These are phyloP conservation scores for Candida maltosa DNA, from an alignment of 805 yeast species.

Conservation along the genomic window DNA sequence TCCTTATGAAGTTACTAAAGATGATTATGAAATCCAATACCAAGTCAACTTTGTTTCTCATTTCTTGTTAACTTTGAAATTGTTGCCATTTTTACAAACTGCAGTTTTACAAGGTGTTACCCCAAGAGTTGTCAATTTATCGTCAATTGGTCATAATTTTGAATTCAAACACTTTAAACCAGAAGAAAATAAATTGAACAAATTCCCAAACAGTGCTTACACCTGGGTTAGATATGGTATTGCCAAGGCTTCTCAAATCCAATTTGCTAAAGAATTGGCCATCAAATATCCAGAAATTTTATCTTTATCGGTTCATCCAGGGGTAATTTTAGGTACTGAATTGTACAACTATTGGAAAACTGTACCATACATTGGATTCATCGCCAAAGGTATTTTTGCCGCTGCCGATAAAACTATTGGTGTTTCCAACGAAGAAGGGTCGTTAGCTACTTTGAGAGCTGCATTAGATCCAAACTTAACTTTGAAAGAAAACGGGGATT, in stretches of 20 bases:
- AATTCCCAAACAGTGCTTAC: constrained; percentile 20
- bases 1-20: constrained; percentile 33
- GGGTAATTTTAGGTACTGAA: constrained; percentile 31
- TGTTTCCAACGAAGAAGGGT: constrained; percentile 31
- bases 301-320: constrained; percentile 37
- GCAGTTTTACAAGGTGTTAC: constrained; percentile 12
- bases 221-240: constrained; percentile 34
- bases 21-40: constrained; percentile 37
- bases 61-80: constrained; percentile 26
- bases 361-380: constrained; percentile 20
- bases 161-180: constrained; percentile 23
- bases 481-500: constrained; percentile 25
- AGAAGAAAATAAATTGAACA: constrained; percentile 14
- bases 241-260: constrained; percentile 33
- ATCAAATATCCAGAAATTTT: constrained; percentile 26
- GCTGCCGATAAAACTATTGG: constrained; percentile 18
- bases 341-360: constrained; percentile 28
- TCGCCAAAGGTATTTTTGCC: constrained; percentile 14
- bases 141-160: constrained; percentile 32
- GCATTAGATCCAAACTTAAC: constrained; percentile 27
- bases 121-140: constrained; percentile 30
- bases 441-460: constrained; percentile 29
- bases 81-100: constrained; percentile 23
- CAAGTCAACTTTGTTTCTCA: constrained; percentile 38
- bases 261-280: constrained; percentile 25